phyloP scores from a whole-genome alignment of 805 yeast genomes.

The Kazachstania kunashirensis region DNA sequence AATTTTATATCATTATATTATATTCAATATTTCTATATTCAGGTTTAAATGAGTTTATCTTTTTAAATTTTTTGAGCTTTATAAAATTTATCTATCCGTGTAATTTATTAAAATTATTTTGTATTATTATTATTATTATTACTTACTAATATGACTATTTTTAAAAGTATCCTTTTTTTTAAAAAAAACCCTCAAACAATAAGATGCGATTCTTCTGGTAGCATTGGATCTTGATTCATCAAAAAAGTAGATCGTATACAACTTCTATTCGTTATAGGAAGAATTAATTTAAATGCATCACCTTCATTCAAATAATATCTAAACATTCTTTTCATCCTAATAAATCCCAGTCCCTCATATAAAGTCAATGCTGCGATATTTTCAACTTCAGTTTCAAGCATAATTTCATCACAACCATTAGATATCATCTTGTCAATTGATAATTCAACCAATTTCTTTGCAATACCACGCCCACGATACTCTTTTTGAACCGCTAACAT shows the following conservation, averaged over 20 bases:
- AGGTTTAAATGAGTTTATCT: no score
- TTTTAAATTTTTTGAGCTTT: conserved; percentile 40
- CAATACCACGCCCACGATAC: conserved; percentile 74
- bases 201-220: no score
- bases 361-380: conserved; percentile 60
- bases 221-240: not conserved
- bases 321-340: conserved; percentile 64
- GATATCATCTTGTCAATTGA: conserved; percentile 57
- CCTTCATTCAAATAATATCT: conserved; percentile 86
- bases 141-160: no score
- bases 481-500: conserved; percentile 79
- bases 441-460: conserved; percentile 54
- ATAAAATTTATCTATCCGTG: no score
- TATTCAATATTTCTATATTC: not conserved
- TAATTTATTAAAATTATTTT: no score
- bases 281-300: conserved; percentile 80
- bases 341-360: conserved; percentile 69
- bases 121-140: no score
- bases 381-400: conserved; percentile 82
- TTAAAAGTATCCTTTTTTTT: no score
- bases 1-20: not conserved
- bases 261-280: conserved; percentile 64
- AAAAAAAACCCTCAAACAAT: no score
- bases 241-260: conserved; percentile 47
- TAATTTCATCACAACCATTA: conserved; percentile 75